Percentiles rank a stretch among this genome's conserved stretches.
Evolutionary conservation across 2,329 filamentous ascomycete species (phyloP).

Genomic region (Clonostachys chloroleuca): DNA sequence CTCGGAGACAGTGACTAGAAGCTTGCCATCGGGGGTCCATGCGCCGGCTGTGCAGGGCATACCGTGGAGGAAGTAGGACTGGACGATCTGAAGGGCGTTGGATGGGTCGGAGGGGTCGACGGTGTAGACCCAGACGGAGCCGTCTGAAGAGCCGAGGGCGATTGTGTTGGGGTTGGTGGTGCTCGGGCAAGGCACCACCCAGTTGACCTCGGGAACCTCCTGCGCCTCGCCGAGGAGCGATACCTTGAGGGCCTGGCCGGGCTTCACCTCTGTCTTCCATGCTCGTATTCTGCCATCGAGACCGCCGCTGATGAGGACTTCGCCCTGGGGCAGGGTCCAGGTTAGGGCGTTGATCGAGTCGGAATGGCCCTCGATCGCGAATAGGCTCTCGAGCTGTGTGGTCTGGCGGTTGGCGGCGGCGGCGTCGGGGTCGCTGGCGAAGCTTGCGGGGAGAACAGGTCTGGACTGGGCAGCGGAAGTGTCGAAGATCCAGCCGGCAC

Average conservation of each 20-base stretch:
- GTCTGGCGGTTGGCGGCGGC: slow-evolving; percentile 46
- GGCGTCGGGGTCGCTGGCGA: slow-evolving; percentile 58
- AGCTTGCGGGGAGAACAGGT: slow-evolving; percentile 73
- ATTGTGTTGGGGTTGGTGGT: slow-evolving; percentile 71
- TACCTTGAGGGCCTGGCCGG: slow-evolving; percentile 42
- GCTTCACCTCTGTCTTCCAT: slow-evolving; percentile 50
- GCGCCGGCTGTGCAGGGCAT: slow-evolving; percentile 80
- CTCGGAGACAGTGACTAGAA: slow-evolving; percentile 85
- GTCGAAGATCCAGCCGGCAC: slow-evolving; percentile 84
- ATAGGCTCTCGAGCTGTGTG: slow-evolving; percentile 59
- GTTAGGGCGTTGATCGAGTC: slow-evolving; percentile 85
- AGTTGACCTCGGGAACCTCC: slow-evolving; percentile 95
- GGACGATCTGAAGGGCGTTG: slow-evolving; percentile 71
- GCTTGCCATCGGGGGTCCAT: slow-evolving; percentile 83
- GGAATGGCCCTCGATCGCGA: slow-evolving; percentile 80
- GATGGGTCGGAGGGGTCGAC: slow-evolving; percentile 61
- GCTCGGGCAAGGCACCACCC: slow-evolving; percentile 74
- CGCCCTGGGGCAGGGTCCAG: slow-evolving; percentile 79
- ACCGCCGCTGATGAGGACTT: slow-evolving; percentile 82
- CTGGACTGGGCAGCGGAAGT: slow-evolving; percentile 56
- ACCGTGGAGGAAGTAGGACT: slow-evolving; percentile 90
- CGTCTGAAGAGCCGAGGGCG: slow-evolving; percentile 84
- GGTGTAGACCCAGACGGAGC: slow-evolving; percentile 94
- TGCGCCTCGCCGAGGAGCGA: slow-evolving; percentile 71
- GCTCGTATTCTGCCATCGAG: slow-evolving; percentile 79